A percentile compares a stretch with the other conserved stretches of the same genome.
Evolutionary conservation across 352 stramenopile species (phyloP).

Genomic region (Pythium folliculosum): DNA sequence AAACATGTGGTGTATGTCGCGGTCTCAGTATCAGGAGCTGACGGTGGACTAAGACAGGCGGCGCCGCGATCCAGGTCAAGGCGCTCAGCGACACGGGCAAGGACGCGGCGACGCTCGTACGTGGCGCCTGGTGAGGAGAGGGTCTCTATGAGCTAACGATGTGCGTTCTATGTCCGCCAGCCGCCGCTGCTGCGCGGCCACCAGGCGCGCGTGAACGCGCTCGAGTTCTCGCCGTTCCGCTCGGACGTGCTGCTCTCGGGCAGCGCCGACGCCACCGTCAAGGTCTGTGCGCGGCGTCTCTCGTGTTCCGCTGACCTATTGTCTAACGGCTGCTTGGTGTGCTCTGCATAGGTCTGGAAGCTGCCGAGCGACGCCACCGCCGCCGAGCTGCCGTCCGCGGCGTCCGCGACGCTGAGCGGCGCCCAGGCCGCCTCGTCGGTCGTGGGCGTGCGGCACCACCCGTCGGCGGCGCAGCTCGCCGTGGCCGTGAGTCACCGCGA

Average conservation of each 20-base stretch:
- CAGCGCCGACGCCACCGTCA: constrained; percentile 54
- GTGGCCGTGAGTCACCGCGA: constrained; percentile 44
- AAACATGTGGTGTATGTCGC: background rate
- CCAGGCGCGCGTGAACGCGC: constrained; percentile 53
- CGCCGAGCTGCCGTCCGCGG: constrained; percentile 21
- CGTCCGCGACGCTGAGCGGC: constrained; percentile 20
- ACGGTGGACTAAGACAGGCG: constrained; percentile 27
- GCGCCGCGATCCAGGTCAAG: constrained; percentile 68
- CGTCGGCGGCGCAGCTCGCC: constrained; percentile 48
- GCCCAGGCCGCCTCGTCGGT: constrained; percentile 32
- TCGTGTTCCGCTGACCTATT: background rate
- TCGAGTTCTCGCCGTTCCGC: constrained; percentile 66
- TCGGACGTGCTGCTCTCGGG: constrained; percentile 53
- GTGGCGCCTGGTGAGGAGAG: background rate
- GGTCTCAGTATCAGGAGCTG: background rate
- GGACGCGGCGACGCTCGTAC: constrained; percentile 31
- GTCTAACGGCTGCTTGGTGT: constrained; percentile 3
- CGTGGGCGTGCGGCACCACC: constrained; percentile 51
- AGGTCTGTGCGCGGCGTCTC: constrained; percentile 23
- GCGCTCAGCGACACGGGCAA: constrained; percentile 46
- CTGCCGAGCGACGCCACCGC: constrained; percentile 29
- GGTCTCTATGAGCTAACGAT: background rate
- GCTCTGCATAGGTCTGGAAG: constrained; percentile 64
- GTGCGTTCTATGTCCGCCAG: constrained; percentile 19
- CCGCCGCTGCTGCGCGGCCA: constrained; percentile 65